These are phyloP conservation scores for Colletotrichum sp. DNA, from an alignment of 2,329 filamentous ascomycete genomes.

Conservation along the genomic window DNA sequence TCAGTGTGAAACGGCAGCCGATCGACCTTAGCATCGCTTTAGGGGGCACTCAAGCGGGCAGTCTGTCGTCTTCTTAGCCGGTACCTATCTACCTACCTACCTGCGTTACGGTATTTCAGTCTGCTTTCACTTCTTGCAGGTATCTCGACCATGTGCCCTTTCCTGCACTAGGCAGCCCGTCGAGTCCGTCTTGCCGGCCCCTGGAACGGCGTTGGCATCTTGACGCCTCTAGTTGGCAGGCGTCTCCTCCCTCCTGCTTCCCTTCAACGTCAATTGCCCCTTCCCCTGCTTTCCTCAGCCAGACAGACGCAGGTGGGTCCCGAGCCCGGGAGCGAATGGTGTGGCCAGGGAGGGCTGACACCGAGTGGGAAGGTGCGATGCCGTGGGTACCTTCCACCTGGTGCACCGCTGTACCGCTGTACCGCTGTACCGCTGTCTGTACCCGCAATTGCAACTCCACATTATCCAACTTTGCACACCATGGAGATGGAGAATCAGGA, in stretches of 20 bases:
- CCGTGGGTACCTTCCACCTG: background rate
- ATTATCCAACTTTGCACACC: conserved; percentile 5
- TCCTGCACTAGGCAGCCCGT: background rate
- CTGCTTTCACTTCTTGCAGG: too few species aligned
- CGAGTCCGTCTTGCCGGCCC: background rate
- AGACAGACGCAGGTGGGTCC: background rate
- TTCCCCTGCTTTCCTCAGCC: background rate
- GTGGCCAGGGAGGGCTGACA: background rate
- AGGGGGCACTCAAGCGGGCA: background rate
- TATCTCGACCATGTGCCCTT: background rate
- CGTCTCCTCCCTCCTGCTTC: background rate
- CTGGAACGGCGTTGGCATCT: background rate
- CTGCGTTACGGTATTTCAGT: background rate
- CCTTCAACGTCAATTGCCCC: background rate
- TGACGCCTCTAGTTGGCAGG: background rate
- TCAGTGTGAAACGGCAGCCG: conserved; percentile 20
- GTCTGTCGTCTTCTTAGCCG: background rate
- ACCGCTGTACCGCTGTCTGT: background rate
- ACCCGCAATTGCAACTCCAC: background rate
- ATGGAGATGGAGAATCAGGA: background rate
- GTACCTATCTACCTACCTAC: background rate
- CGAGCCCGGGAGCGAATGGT: background rate
- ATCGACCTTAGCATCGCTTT: conserved; percentile 7
- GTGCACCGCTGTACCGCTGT: background rate
- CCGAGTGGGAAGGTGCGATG: background rate